Evolutionary conservation across 75 land plant species (phyloP).

Genomic region (Pinus albicaulis): DNA sequence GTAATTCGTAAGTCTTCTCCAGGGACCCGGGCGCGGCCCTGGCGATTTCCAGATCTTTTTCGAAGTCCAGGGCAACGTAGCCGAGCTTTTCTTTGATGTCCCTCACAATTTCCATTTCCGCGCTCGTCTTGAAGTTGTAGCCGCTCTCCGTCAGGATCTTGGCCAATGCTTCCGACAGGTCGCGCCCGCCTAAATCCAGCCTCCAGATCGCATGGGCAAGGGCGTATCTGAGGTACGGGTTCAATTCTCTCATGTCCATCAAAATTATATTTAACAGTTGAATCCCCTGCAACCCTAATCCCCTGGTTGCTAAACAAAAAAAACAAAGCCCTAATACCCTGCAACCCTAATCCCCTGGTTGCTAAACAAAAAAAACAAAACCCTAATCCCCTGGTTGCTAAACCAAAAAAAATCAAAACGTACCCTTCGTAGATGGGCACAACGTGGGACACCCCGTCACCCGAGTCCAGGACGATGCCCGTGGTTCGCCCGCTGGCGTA

Average conservation of each 20-base stretch:
- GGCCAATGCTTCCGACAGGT: constrained; percentile 32
- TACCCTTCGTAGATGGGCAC: constrained; percentile 39
- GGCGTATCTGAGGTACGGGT: background rate
- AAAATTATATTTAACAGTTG: no score
- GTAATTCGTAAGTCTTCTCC: constrained; percentile 48
- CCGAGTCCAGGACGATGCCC: constrained; percentile 31
- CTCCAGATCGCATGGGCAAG: constrained; percentile 32
- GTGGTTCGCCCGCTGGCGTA: constrained; percentile 50
- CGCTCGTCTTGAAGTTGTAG: constrained; percentile 34
- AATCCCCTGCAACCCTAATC: no score
- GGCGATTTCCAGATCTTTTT: constrained; percentile 28
- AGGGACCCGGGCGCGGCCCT: constrained; percentile 16
- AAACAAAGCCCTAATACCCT: no score
- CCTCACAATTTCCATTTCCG: constrained; percentile 29
- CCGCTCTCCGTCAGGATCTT: constrained; percentile 30
- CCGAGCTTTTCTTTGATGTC: constrained; percentile 39
- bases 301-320: no score
- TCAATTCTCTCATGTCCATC: no score
- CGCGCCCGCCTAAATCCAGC: constrained; percentile 32
- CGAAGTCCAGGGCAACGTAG: constrained; percentile 26
- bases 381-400: no score
- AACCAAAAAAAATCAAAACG: no score
- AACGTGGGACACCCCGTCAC: constrained; percentile 37
- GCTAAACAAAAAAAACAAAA: no score
- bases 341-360: no score